These are phyloP conservation scores for Naegleria fowleri DNA, from an alignment of 208 protist species.

Conservation along the genomic window DNA sequence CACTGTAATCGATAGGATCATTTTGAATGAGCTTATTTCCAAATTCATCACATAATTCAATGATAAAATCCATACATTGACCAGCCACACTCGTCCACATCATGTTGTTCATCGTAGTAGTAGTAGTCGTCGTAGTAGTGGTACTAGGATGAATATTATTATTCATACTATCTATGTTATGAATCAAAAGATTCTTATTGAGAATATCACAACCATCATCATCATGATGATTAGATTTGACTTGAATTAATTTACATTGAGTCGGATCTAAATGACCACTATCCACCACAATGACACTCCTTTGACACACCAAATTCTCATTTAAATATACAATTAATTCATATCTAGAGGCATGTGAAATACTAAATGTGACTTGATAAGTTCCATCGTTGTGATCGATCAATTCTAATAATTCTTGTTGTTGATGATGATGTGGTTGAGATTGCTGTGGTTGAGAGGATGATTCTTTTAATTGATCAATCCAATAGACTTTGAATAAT, in stretches of 20 bases:
- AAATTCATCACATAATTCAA: constrained; percentile 1
- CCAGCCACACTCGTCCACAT: too few relatives aligned
- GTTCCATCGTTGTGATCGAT: background rate
- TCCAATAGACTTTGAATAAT: too few relatives aligned
- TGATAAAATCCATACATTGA: background rate
- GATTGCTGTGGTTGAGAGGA: too few relatives aligned
- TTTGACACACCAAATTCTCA: too few relatives aligned
- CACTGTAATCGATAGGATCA: background rate
- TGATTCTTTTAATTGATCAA: too few relatives aligned
- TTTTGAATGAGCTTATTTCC: background rate
- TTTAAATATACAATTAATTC: background rate
- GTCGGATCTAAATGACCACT: background rate
- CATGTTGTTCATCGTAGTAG: too few relatives aligned
- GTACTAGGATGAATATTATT: background rate
- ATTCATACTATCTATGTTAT: too few relatives aligned
- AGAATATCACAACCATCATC: background rate
- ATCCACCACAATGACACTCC: too few relatives aligned
- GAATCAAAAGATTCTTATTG: too few relatives aligned
- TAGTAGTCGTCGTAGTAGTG: too few relatives aligned
- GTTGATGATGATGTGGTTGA: background rate
- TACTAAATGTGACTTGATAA: background rate
- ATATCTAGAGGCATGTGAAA: background rate
- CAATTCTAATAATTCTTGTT: background rate
- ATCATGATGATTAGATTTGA: too few relatives aligned
- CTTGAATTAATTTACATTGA: background rate